These are phyloP conservation scores for Suhomyces chickasaworum DNA, from an alignment of 1,139 yeast species.

Conservation along the genomic window DNA sequence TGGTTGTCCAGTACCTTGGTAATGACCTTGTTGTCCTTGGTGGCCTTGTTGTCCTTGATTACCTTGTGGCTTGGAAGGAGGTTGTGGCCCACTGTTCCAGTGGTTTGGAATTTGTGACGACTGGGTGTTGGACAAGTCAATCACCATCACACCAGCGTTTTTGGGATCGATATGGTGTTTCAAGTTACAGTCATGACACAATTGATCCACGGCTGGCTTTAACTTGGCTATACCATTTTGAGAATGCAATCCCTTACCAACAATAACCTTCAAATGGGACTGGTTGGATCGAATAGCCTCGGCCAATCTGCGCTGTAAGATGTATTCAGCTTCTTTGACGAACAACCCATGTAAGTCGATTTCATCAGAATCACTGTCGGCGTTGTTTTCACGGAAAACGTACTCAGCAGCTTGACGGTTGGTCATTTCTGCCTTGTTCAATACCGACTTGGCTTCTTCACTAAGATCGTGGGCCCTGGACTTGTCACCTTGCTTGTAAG, in stretches of 20 bases:
- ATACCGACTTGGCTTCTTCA: slow-evolving; percentile 62
- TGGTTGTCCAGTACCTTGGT: slow-evolving; percentile 17
- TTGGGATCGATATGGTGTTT: slow-evolving; percentile 62
- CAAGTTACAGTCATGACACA: slow-evolving; percentile 68
- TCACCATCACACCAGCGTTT: slow-evolving; percentile 78
- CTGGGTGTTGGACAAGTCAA: slow-evolving; percentile 52
- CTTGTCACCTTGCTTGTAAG: slow-evolving; percentile 74
- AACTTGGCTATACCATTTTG: slow-evolving; percentile 79
- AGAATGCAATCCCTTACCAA: slow-evolving; percentile 93
- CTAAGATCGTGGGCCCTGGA: slow-evolving; percentile 72
- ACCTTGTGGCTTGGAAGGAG: slow-evolving; percentile 30
- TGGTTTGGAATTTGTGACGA: slow-evolving; percentile 51
- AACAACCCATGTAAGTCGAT: slow-evolving; percentile 91
- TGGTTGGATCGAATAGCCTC: slow-evolving; percentile 66
- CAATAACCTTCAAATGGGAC: slow-evolving; percentile 64
- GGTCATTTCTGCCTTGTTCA: slow-evolving; percentile 62
- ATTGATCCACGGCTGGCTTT: slow-evolving; percentile 82
- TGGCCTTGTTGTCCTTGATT: slow-evolving; percentile 29
- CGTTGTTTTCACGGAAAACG: slow-evolving; percentile 85
- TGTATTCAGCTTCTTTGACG: slow-evolving; percentile 84
- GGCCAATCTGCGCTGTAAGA: slow-evolving; percentile 71
- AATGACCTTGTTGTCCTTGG: slow-evolving; percentile 16
- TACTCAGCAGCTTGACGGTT: slow-evolving; percentile 87
- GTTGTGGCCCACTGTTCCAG: slow-evolving; percentile 40
- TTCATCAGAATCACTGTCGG: slow-evolving; percentile 81